Conservation (phyloP, 805 yeast species). For the Saccharomycopsis vini region DNA sequence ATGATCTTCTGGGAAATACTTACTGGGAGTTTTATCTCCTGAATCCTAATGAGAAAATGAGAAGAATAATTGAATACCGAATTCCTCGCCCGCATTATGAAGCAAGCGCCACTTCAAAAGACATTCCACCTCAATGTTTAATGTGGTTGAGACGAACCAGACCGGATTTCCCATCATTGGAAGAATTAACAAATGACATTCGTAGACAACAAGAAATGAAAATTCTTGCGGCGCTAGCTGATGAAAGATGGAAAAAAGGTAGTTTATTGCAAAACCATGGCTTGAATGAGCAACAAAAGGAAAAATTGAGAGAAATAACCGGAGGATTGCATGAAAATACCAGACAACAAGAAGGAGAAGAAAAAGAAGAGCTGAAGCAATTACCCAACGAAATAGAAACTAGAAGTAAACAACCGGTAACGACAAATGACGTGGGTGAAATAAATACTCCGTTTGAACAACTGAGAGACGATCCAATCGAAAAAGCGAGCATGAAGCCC, state of each 20-base stretch:
- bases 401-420: neutral
- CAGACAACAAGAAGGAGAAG: neutral
- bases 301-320: conserved; percentile 8
- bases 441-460: neutral
- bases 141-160: conserved; percentile 73
- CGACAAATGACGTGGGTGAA: neutral
- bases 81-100: conserved; percentile 39
- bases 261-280: conserved; percentile 15
- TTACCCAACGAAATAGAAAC: neutral
- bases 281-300: conserved; percentile 11
- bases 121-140: conserved; percentile 61
- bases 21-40: conserved; percentile 73
- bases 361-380: neutral
- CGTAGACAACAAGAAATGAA: conserved; percentile 45
- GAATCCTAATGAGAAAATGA: conserved; percentile 38
- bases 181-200: conserved; percentile 53
- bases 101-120: conserved; percentile 35
- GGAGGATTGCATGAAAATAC: conserved; percentile 4
- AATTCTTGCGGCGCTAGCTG: conserved; percentile 23
- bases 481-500: conserved; percentile 32
- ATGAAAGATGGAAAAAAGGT: conserved; percentile 24
- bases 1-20: conserved; percentile 76
- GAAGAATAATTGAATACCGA: conserved; percentile 57
- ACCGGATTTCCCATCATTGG: conserved; percentile 47
- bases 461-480: conserved; percentile 27